A percentile compares a stretch with the other conserved stretches of the same genome.
Conservation (phyloP, 441 rosid genomes). For the Flueggea neowawraea region DNA sequence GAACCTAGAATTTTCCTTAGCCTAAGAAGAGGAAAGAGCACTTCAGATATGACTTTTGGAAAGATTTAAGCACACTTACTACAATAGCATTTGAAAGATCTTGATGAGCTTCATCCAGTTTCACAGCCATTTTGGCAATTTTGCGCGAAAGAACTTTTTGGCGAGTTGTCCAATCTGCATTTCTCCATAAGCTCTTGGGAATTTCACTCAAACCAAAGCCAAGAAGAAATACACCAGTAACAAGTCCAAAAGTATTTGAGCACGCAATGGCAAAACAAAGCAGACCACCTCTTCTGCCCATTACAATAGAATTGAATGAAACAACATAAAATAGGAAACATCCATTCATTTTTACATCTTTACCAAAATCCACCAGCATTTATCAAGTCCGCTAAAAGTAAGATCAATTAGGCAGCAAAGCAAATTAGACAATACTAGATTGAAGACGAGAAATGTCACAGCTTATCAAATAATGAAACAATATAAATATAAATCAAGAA, state of each 20-base stretch:
- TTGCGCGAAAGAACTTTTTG: constrained; percentile 97
- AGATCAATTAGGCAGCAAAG: too few species aligned
- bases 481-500: constrained; percentile 11
- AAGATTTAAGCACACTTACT: constrained; percentile 39
- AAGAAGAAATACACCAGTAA: constrained; percentile 97
- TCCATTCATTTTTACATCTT: constrained; percentile 7
- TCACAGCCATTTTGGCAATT: constrained; percentile 95
- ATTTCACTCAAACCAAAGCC: constrained; percentile 98
- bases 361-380: not conserved
- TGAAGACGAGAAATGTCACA: too few species aligned
- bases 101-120: constrained; percentile 95
- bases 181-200: constrained; percentile 87
- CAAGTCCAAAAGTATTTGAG: constrained; percentile 98
- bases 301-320: constrained; percentile 1
- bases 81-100: constrained; percentile 98
- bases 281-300: constrained; percentile 53
- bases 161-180: constrained; percentile 88
- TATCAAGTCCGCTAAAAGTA: too few species aligned
- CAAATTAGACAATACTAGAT: too few species aligned
- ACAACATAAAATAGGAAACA: constrained; percentile 12
- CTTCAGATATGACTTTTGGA: not conserved
- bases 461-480: not conserved
- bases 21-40: not conserved
- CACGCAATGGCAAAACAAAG: constrained; percentile 97
- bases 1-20: too few species aligned